Evolutionary conservation across 352 stramenopile genomes (phyloP).

Genomic region (Peronospora destructor): DNA sequence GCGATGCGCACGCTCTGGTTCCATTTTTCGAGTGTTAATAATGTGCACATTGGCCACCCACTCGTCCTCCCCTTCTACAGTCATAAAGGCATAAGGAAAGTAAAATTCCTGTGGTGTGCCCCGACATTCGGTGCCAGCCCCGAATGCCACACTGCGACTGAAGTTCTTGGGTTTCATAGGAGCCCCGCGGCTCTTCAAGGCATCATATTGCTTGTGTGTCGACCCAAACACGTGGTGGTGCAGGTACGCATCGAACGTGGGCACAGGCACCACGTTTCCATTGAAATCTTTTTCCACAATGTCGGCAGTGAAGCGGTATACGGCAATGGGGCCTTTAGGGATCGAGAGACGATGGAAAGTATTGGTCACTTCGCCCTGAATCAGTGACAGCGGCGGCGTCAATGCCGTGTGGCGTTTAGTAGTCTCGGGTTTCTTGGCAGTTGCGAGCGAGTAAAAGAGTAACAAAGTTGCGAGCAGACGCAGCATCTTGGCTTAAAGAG

Average conservation of each 20-base stretch:
- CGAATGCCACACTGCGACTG: slow-evolving; percentile 69
- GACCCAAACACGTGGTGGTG: slow-evolving; percentile 80
- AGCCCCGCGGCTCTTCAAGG: slow-evolving; percentile 39
- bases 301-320: slow-evolving; percentile 76
- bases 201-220: slow-evolving; percentile 54
- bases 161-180: slow-evolving; percentile 75
- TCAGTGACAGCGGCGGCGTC: slow-evolving; percentile 49
- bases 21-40: slow-evolving; percentile 72
- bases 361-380: slow-evolving; percentile 73
- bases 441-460: slow-evolving; percentile 2
- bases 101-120: slow-evolving; percentile 75
- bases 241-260: slow-evolving; percentile 70
- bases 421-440: slow-evolving; percentile 25
- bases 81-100: slow-evolving; percentile 77
- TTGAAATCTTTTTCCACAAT: slow-evolving; percentile 52
- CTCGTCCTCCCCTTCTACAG: slow-evolving; percentile 65
- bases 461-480: slow-evolving; percentile 5
- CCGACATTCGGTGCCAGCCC: slow-evolving; percentile 68
- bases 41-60: slow-evolving; percentile 79
- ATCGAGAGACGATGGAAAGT: slow-evolving; percentile 65
- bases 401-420: slow-evolving; percentile 61
- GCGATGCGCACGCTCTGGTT: slow-evolving; percentile 32
- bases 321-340: slow-evolving; percentile 67
- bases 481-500: slow-evolving; percentile 7
- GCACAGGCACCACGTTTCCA: slow-evolving; percentile 45